Percentiles rank a stretch among this genome's conserved stretches.
phyloP scores from a whole-genome alignment of 2,329 filamentous ascomycete species.

The Neofusicoccum parvum region DNA sequence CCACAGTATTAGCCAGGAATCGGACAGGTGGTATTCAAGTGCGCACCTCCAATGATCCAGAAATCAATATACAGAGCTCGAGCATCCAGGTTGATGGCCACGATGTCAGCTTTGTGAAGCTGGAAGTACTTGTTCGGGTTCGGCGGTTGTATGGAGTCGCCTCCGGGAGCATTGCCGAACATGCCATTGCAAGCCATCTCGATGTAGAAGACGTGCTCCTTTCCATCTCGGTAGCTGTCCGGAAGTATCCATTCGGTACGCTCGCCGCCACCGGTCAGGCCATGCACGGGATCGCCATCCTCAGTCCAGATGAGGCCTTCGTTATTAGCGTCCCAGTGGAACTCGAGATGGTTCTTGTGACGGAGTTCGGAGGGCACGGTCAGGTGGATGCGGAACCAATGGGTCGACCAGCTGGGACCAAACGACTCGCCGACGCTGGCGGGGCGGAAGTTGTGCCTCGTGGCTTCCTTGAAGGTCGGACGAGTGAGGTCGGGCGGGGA shows the following conservation, averaged over 20 bases:
- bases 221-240: conserved; percentile 76
- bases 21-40: background rate
- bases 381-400: conserved; percentile 90
- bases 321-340: conserved; percentile 94
- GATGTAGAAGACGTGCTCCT: conserved; percentile 87
- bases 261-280: conserved; percentile 86
- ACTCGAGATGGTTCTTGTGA: conserved; percentile 81
- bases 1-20: background rate
- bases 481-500: conserved; percentile 76
- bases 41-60: conserved; percentile 75
- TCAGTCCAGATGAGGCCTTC: conserved; percentile 94
- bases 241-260: conserved; percentile 90
- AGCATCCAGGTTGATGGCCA: conserved; percentile 84
- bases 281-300: conserved; percentile 87
- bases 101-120: conserved; percentile 78
- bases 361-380: conserved; percentile 73
- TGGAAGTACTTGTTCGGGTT: conserved; percentile 80
- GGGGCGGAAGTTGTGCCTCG: conserved; percentile 71
- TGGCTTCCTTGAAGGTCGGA: conserved; percentile 84
- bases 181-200: conserved; percentile 99
- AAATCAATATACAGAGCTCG: conserved; percentile 86
- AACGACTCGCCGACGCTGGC: conserved; percentile 78
- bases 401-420: conserved; percentile 94
- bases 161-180: conserved; percentile 89
- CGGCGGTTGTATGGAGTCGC: conserved; percentile 86